These are phyloP conservation scores for Ceratopteris richardii DNA, from an alignment of 75 land plant species.

Conservation along the genomic window DNA sequence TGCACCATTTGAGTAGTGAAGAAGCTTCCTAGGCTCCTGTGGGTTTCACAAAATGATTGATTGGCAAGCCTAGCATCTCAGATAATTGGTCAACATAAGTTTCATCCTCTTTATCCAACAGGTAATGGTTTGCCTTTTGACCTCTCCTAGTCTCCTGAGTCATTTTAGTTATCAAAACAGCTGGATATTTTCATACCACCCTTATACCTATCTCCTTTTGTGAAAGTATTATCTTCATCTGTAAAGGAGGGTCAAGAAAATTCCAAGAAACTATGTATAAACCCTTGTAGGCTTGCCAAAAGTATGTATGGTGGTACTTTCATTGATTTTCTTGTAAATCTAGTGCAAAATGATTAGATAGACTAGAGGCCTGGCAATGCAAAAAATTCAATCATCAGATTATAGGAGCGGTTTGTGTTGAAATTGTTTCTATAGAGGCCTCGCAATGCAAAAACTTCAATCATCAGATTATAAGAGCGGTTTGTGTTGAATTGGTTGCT, in stretches of 20 bases:
- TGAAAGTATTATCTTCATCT: conserved; percentile 38
- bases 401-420: too few relatives aligned
- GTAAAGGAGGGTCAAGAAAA: background rate
- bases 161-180: conserved; percentile 45
- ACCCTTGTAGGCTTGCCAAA: conserved; percentile 87
- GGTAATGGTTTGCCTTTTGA: conserved; percentile 66
- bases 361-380: background rate
- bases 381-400: too few relatives aligned
- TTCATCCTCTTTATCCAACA: conserved; percentile 85
- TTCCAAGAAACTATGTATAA: conserved; percentile 38
- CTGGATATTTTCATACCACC: conserved; percentile 78
- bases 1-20: conserved; percentile 84
- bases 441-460: conserved; percentile 2
- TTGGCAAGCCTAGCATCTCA: conserved; percentile 67
- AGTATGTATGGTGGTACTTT: conserved; percentile 81
- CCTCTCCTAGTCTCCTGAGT: conserved; percentile 58
- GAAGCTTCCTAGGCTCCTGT: conserved; percentile 53
- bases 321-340: conserved; percentile 18
- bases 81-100: conserved; percentile 75
- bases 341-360: background rate
- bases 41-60: conserved; percentile 48
- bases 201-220: conserved; percentile 78
- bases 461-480: conserved; percentile 1
- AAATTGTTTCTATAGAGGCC: too few relatives aligned
- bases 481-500: too few relatives aligned